Base-by-base conservation (phyloP, 2,329 filamentous ascomycete genomes). In the Ophiostoma australiae region DNA sequence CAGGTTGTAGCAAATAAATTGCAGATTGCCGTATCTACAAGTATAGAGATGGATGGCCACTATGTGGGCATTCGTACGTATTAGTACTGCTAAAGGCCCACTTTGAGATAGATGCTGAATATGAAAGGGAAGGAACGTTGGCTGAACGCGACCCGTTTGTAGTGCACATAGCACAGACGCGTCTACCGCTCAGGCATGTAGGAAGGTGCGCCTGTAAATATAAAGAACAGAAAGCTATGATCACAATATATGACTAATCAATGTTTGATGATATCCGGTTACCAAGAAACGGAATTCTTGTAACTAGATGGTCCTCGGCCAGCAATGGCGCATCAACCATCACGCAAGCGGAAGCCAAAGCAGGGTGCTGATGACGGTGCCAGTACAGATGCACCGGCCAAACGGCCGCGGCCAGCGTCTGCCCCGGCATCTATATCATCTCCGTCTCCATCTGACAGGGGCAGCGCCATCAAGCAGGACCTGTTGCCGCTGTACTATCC, bases 401-500 rank as follows among this genome's bases (percentile, higher is more conserved):
- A 31, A 63, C 11, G 58, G 23, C 11, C 27, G 27, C 27, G 23
- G 58, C 23, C 58, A 8, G 23, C 52, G 23, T 58, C 52, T 27
- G 52, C 11, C 23, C 23, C 52, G 52, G n/a, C 52, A 58, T 58
- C 52, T 17, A 17, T 20, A 7, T 27, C 13, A 27, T 7, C 58
- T 11, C 11, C 58, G 15, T 33, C 27, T 63, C 4, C 10, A 10
- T 23, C 48, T 52, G 17, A 52, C 13, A 31, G 33, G 58, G 27
- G 13, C 23, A n/a, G 44, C 27, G 31, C 17, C 41, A 41, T 80
- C 75, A 75, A 78, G 63, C 89, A 92, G 77, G 86, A 87, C 70
- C 84, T 95, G 44, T 83, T 97, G 71, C 84, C 83, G 66, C 85
- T 86, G 73, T 91, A 90, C 80, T 97, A 93, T 79, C 80, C 84